These are phyloP conservation scores for Dryadomyces quercivorus DNA, from an alignment of 2,329 filamentous ascomycete genomes.

Conservation along the genomic window DNA sequence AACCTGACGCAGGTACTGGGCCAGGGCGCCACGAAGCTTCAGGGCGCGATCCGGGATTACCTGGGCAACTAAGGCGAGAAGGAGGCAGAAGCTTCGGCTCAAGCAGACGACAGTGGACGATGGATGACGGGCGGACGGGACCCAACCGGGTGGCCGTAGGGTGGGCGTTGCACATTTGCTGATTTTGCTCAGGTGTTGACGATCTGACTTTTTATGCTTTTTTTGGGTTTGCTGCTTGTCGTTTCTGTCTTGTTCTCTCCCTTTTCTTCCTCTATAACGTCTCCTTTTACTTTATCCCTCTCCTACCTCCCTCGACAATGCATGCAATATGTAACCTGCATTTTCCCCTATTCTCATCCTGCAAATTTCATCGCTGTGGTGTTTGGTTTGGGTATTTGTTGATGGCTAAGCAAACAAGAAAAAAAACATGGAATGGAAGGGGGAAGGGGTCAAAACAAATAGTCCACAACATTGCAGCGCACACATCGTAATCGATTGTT, in stretches of 20 bases:
- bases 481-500: not conserved
- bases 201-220: not conserved
- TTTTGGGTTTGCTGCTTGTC: not conserved
- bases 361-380: not conserved
- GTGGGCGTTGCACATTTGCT: not conserved
- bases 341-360: not conserved
- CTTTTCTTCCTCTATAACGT: not conserved
- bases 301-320: not conserved
- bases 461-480: not conserved
- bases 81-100: too few relatives aligned
- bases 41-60: constrained; percentile 59
- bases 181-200: not conserved
- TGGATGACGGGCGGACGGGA: too few relatives aligned
- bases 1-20: constrained; percentile 74
- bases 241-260: not conserved
- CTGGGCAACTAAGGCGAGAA: constrained; percentile 35
- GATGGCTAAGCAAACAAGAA: not conserved
- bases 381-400: not conserved
- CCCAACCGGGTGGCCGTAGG: not conserved
- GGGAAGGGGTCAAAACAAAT: not conserved
- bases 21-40: constrained; percentile 72
- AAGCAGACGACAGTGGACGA: too few relatives aligned
- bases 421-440: not conserved
- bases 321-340: too few relatives aligned
- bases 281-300: not conserved